Evolutionary conservation across 768 basidiomycete species (phyloP), one percentile per base, ranked within the genome.

Genomic region (Kwoniella heveanensis): DNA sequence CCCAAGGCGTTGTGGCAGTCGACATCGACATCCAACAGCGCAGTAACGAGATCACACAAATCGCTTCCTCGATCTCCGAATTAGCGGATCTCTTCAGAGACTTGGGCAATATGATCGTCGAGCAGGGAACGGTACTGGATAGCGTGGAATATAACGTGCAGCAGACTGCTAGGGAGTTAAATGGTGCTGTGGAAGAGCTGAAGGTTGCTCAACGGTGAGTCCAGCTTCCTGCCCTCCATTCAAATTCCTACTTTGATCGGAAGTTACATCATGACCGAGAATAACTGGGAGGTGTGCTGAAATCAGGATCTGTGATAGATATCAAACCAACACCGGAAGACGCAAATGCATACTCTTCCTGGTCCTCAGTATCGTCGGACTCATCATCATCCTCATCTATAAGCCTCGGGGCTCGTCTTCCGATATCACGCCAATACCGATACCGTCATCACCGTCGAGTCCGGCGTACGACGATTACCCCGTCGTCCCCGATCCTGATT

Each of bases 91-190:
- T 99, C 54, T 99, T 99, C 85, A 92, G 95, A 73, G 96, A 99
- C 77, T 84, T 99, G 50, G 90, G 90, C 15, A 85, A 85, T 36
- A 86, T 99, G 59, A 92, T 99, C 63, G 97, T 98, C 67, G 96
- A 98, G 81, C 96, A 99, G 76, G 96, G 96, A 27, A 97, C 95
- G 27, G 85, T 99, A 30, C 84, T 98, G 59, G 96, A 98, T 81
- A 92, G 91, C 37, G 86, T 98, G 60, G 96, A 99, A 80, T 99
- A 92, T 82, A 99, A 99, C 78, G 90, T 99, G 56, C 92, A 97
- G 79, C 88, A 90, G 79, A 91, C 94, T 4, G 89, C 89, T 19
- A 85, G 85, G 30, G 86, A 91, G 55, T 84, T 94, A 77, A 81
- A 87, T 59, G 90, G 90, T 49, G 92, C 93, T 22, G 92, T 90